Conservation (phyloP, 1,284 basidiomycete genomes). For the Lentinula novae-zelandiae region DNA sequence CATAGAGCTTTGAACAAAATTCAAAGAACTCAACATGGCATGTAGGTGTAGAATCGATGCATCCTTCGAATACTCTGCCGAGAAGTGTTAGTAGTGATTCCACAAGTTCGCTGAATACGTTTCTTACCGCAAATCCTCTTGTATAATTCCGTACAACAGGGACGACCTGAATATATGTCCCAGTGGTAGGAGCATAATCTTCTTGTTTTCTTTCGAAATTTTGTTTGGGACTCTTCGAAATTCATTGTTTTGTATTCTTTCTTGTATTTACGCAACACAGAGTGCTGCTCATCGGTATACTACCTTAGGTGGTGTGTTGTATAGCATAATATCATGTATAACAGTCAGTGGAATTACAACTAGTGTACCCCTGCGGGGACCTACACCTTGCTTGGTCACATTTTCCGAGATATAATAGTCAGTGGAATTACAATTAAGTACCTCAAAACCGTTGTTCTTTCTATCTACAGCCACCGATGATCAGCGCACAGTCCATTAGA, state of each 20-base stretch:
- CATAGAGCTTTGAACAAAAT: not conserved
- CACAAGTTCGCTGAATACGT: no score
- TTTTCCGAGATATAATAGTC: no score
- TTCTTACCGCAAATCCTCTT: not conserved
- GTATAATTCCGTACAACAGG: not conserved
- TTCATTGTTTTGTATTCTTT: not conserved
- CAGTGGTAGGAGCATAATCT: slow-evolving; percentile 1
- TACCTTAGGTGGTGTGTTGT: not conserved
- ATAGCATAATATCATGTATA: not conserved
- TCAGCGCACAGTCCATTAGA: no score
- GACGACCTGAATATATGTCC: not conserved
- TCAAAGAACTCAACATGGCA: slow-evolving; percentile 1
- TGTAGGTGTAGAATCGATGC: not conserved
- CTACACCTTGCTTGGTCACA: no score
- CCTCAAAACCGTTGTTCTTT: no score
- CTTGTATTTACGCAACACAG: not conserved
- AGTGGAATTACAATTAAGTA: no score
- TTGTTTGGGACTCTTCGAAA: no score
- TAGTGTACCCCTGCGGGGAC: no score
- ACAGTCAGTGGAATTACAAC: no score
- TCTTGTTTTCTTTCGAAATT: not conserved
- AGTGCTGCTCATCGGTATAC: not conserved
- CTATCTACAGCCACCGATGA: no score
- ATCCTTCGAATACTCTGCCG: not conserved
- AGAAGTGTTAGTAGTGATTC: not conserved